Conservation (phyloP, 345 rosid species). For the Lepidium aucheri region DNA sequence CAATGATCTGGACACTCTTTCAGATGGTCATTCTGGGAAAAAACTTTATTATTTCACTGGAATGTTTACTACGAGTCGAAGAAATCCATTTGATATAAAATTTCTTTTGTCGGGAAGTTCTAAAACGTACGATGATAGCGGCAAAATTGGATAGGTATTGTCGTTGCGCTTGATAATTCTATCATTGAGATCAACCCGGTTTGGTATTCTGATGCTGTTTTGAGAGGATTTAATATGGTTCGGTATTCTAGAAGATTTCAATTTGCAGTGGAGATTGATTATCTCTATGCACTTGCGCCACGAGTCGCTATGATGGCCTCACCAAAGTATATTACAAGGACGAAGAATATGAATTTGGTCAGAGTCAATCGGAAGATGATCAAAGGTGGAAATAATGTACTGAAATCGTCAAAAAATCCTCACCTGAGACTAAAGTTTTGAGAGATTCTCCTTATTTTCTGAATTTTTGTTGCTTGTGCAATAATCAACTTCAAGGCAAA, state of each 20-base stretch:
- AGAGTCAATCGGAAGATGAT: neutral
- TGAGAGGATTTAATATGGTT: conserved; percentile 25
- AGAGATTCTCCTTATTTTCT: conserved; percentile 35
- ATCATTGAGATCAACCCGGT: conserved; percentile 13
- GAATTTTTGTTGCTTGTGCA: conserved; percentile 52
- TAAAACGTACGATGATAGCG: conserved; percentile 35
- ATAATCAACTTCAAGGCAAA: conserved; percentile 58
- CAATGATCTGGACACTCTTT: conserved; percentile 14
- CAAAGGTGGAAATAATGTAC: neutral
- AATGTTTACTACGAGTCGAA: conserved; percentile 31
- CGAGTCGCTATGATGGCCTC: conserved; percentile 35
- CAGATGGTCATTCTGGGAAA: conserved; percentile 43
- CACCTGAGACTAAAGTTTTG: neutral
- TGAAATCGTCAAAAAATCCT: neutral
- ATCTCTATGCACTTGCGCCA: conserved; percentile 46
- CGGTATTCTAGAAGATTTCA: conserved; percentile 12
- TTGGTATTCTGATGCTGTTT: neutral
- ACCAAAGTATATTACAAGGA: conserved; percentile 35
- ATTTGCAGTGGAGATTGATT: conserved; percentile 27
- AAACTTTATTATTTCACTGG: conserved; percentile 13
- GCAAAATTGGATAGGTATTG: conserved; percentile 62
- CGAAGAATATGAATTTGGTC: conserved; percentile 17
- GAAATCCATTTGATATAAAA: conserved; percentile 46
- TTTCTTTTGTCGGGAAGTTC: conserved; percentile 42
- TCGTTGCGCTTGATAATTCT: conserved; percentile 48